Evolutionary conservation across 2,329 filamentous ascomycete species (phyloP).

Genomic region (Paraconiothyrium sp.): DNA sequence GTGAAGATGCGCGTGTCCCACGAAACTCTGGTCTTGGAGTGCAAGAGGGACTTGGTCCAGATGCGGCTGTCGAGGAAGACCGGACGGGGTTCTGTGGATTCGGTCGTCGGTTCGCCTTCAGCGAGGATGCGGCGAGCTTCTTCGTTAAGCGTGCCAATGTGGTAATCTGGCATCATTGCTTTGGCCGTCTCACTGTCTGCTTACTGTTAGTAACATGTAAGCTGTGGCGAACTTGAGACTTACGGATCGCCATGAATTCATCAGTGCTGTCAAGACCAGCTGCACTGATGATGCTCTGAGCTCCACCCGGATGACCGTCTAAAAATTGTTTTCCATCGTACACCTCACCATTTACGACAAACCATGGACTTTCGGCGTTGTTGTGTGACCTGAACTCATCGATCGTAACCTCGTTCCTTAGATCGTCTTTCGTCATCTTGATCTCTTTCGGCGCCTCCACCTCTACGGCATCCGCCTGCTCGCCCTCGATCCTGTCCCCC

Average conservation of each 20-base stretch:
- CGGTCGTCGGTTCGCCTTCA: conserved; percentile 53
- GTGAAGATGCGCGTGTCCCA: conserved; percentile 83
- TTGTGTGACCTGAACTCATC: conserved; percentile 77
- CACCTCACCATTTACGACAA: conserved; percentile 86
- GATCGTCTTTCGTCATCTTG: conserved; percentile 76
- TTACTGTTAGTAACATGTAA: conserved; percentile 34
- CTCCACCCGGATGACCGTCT: conserved; percentile 84
- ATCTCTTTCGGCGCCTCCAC: conserved; percentile 70
- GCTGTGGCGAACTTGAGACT: conserved; percentile 44
- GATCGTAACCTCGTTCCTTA: conserved; percentile 71
- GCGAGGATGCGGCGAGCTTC: conserved; percentile 65
- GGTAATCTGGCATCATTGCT: conserved; percentile 85
- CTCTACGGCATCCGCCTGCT: conserved; percentile 52
- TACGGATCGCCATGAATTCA: conserved; percentile 92
- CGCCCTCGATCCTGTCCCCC: conserved; percentile 75
- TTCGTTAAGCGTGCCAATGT: conserved; percentile 80
- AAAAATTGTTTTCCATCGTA: conserved; percentile 87
- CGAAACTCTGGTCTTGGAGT: conserved; percentile 74
- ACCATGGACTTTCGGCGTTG: conserved; percentile 77
- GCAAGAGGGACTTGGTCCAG: conserved; percentile 79
- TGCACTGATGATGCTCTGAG: conserved; percentile 81
- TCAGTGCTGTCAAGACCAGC: conserved; percentile 86
- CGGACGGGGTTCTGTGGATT: conserved; percentile 59
- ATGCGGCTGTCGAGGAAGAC: conserved; percentile 75
- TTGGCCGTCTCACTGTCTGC: conserved; percentile 91